A percentile compares a stretch with the other conserved stretches of the same genome.
Evolutionary conservation across 1,284 basidiomycete genomes (phyloP).

Genomic region (Moesziomyces parantarcticus): DNA sequence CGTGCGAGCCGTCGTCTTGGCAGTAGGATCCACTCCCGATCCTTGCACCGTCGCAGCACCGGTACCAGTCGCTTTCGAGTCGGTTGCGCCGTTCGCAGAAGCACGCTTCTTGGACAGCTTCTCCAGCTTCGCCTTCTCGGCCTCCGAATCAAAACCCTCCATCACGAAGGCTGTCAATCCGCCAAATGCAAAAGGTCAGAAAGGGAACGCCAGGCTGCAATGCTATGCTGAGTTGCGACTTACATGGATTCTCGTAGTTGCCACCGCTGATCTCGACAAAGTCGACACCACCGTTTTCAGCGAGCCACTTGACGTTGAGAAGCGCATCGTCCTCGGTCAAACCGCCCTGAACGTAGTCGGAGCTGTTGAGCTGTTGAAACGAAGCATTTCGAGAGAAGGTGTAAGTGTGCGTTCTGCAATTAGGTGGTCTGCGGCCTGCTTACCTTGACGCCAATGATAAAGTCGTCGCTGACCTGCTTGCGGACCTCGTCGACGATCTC

Average conservation of each 20-base stretch:
- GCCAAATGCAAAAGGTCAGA: constrained; percentile 1
- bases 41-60: constrained; percentile 23
- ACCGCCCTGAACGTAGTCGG: constrained; percentile 78
- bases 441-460: constrained; percentile 81
- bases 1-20: constrained; percentile 35
- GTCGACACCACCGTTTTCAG: constrained; percentile 76
- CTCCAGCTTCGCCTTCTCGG: constrained; percentile 45
- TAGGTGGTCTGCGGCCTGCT: neutral
- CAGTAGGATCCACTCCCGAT: constrained; percentile 27
- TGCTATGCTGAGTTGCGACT: constrained; percentile 22
- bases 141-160: constrained; percentile 65
- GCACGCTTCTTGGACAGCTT: constrained; percentile 26
- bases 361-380: constrained; percentile 73
- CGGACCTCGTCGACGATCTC: constrained; percentile 77
- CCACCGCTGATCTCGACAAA: constrained; percentile 89
- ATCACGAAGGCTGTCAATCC: constrained; percentile 47
- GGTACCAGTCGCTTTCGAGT: constrained; percentile 15
- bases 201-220: neutral
- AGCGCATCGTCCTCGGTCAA: constrained; percentile 73
- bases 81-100: constrained; percentile 9
- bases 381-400: neutral
- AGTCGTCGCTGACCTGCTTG: constrained; percentile 72
- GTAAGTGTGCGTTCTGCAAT: too few species aligned
- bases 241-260: constrained; percentile 83
- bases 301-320: constrained; percentile 75